Percentiles rank a stretch among this genome's conserved stretches.
phyloP scores from a whole-genome alignment of 2,329 filamentous ascomycete species.

The Aspergillus calidoustus region DNA sequence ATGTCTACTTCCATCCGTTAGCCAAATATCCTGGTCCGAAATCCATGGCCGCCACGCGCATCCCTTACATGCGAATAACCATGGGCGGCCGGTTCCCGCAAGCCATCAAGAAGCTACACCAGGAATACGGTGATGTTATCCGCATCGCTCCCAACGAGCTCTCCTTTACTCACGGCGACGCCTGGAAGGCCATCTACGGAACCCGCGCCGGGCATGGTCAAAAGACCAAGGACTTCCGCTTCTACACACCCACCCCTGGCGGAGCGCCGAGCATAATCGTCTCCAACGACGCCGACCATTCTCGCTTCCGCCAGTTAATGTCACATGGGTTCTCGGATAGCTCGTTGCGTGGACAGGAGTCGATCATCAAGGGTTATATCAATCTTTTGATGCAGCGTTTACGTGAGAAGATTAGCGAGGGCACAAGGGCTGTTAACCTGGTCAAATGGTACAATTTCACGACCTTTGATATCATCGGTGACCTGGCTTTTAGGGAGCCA shows the following conservation, averaged over 20 bases:
- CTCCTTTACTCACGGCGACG: conserved; percentile 36
- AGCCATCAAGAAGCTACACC: conserved; percentile 23
- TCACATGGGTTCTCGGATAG: conserved; percentile 43
- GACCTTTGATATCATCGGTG: conserved; percentile 25
- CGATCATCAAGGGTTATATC: conserved; percentile 35
- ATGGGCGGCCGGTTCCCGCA: too few relatives aligned
- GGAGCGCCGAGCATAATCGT: neutral
- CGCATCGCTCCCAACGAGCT: conserved; percentile 48
- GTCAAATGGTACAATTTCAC: conserved; percentile 18
- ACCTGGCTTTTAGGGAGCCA: conserved; percentile 22
- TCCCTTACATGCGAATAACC: too few relatives aligned
- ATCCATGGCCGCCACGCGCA: too few relatives aligned
- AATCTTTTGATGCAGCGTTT: conserved; percentile 34
- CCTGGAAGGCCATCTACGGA: conserved; percentile 45
- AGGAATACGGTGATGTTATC: conserved; percentile 39
- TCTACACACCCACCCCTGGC: neutral
- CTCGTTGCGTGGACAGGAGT: conserved; percentile 40
- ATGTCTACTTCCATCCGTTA: too few relatives aligned
- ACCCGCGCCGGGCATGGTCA: conserved; percentile 2
- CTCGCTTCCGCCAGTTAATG: conserved; percentile 38
- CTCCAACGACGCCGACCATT: conserved; percentile 32
- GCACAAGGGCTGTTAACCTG: neutral
- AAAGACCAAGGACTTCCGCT: neutral
- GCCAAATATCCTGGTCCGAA: too few relatives aligned
- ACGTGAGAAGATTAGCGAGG: neutral